These are phyloP conservation scores for Coffea humblotiana DNA, from an alignment of 305 asterid species.

Conservation along the genomic window DNA sequence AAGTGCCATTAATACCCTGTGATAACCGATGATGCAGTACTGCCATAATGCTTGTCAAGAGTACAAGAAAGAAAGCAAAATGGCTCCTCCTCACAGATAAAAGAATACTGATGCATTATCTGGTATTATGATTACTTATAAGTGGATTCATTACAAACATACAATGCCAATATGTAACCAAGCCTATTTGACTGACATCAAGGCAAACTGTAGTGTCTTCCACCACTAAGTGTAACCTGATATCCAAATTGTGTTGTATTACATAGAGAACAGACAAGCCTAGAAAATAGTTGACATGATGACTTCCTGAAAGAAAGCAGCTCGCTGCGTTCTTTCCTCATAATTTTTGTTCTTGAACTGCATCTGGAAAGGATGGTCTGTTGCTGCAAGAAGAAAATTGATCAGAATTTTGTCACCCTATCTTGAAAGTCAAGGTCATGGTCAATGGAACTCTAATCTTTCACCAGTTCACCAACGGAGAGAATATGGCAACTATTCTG, in stretches of 20 bases:
- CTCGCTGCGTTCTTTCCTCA: slow-evolving; percentile 52
- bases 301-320: slow-evolving; percentile 61
- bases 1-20: too few species aligned
- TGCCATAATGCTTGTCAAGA: too few species aligned
- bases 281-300: slow-evolving; percentile 58
- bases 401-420: slow-evolving; percentile 9
- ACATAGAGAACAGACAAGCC: slow-evolving; percentile 1
- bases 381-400: slow-evolving; percentile 32
- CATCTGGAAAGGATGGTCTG: slow-evolving; percentile 31
- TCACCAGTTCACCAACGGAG: neutral
- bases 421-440: neutral
- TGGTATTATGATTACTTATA: too few species aligned
- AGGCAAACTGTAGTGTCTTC: too few species aligned
- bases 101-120: too few species aligned
- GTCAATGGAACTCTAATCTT: neutral
- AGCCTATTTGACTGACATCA: too few species aligned
- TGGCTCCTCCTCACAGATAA: too few species aligned
- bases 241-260: neutral
- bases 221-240: too few species aligned
- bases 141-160: too few species aligned
- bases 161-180: too few species aligned
- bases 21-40: too few species aligned
- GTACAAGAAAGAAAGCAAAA: too few species aligned
- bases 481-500: neutral
- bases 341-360: slow-evolving; percentile 36